These are phyloP conservation scores for Globisporangium irregulare DNA, from an alignment of 352 stramenopile genomes.

Conservation along the genomic window DNA sequence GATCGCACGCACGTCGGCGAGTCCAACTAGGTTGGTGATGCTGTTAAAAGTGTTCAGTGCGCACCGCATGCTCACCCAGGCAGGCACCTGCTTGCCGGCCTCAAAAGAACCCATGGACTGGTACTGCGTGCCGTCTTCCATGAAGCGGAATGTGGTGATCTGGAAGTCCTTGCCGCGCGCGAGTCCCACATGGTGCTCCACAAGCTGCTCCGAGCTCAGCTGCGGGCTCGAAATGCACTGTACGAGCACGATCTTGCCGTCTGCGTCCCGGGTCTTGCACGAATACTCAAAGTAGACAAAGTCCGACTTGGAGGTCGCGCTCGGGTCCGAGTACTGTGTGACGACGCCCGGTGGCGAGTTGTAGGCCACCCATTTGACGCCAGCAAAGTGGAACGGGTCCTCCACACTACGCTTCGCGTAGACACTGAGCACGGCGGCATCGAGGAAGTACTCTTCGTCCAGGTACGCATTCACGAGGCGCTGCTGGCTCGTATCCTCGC, in stretches of 20 bases:
- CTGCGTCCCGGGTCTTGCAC: constrained; percentile 9
- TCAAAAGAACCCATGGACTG: constrained; percentile 10
- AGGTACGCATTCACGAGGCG: constrained; percentile 28
- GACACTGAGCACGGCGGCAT: constrained; percentile 41
- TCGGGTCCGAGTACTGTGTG: constrained; percentile 7
- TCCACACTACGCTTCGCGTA: constrained; percentile 27
- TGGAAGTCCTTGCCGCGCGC: constrained; percentile 3
- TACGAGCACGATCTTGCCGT: constrained; percentile 12
- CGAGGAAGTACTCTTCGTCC: constrained; percentile 25
- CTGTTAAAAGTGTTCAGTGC: constrained; percentile 8
- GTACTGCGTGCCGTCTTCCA: constrained; percentile 13
- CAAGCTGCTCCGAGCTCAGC: constrained; percentile 2
- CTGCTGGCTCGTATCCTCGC: constrained; percentile 39
- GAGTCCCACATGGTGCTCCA: background rate
- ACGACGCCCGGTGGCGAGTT: constrained; percentile 4
- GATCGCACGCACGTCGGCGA: constrained; percentile 14
- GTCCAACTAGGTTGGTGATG: constrained; percentile 9
- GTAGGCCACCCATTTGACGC: constrained; percentile 41
- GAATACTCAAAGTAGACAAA: constrained; percentile 20
- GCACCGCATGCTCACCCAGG: constrained; percentile 11
- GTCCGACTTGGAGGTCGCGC: constrained; percentile 3
- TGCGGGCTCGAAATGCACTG: constrained; percentile 16
- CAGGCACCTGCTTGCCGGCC: background rate
- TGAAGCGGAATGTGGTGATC: constrained; percentile 10
- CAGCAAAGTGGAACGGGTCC: constrained; percentile 51